phyloP scores from a whole-genome alignment of 306 rosid genomes.

The Albizia julibrissin region DNA sequence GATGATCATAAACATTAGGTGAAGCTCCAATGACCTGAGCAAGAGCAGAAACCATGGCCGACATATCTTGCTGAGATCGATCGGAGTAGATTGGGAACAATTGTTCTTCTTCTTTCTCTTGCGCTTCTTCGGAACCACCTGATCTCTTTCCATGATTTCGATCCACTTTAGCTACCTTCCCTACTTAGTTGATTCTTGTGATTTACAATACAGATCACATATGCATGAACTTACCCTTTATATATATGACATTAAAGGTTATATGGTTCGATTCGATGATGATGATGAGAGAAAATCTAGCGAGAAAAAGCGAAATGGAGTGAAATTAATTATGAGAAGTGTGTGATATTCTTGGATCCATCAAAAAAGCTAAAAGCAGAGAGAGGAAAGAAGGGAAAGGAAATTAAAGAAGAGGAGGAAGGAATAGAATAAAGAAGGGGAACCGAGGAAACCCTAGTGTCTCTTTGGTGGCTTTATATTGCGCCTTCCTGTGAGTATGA shows the following conservation, averaged over 20 bases:
- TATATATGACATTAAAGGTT: background rate
- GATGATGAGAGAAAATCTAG: background rate
- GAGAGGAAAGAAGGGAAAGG: background rate
- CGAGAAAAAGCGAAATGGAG: background rate
- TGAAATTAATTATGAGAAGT: background rate
- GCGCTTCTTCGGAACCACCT: conserved; percentile 45
- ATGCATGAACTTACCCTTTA: background rate
- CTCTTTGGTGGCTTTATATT: conserved; percentile 11
- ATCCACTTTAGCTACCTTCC: conserved; percentile 36
- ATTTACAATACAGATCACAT: background rate
- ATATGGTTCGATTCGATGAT: background rate
- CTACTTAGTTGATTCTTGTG: background rate
- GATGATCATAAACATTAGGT: background rate
- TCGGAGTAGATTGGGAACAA: conserved; percentile 70
- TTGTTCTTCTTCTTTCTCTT: conserved; percentile 54
- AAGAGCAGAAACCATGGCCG: conserved; percentile 77
- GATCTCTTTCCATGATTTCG: conserved; percentile 53
- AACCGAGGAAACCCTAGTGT: conserved; percentile 31
- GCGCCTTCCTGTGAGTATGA: background rate
- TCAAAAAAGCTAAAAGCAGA: conserved; percentile 5
- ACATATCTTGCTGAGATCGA: conserved; percentile 73
- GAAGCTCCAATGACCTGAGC: conserved; percentile 68
- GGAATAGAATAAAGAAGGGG: background rate
- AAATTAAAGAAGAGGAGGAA: background rate
- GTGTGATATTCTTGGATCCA: conserved; percentile 10